Evolutionary conservation across 768 basidiomycete genomes (phyloP).

Genomic region (Boletus coccyginus): DNA sequence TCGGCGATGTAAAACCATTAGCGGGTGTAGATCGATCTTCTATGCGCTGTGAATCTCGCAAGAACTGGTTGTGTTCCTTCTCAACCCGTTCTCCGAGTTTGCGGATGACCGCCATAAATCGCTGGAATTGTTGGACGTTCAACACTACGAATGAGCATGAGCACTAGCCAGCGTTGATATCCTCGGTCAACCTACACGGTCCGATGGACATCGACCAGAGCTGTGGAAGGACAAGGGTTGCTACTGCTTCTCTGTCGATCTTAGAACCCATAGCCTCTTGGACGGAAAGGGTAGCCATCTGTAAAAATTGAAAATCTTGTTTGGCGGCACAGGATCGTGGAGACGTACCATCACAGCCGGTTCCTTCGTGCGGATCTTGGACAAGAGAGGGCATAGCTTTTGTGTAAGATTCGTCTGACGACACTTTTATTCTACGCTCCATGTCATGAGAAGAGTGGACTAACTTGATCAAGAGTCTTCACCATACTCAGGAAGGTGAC

Average conservation of each 20-base stretch:
- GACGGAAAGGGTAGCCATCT: constrained; percentile 87
- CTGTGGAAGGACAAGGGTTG: constrained; percentile 85
- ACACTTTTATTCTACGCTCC: not conserved
- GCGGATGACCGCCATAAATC: constrained; percentile 85
- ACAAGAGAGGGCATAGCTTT: constrained; percentile 90
- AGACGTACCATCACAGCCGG: constrained; percentile 82
- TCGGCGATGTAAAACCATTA: constrained; percentile 38
- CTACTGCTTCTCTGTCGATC: constrained; percentile 90
- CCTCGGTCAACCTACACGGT: constrained; percentile 55
- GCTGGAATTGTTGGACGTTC: constrained; percentile 84
- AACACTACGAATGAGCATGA: constrained; percentile 46
- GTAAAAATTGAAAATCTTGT: not conserved
- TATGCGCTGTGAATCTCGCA: constrained; percentile 88
- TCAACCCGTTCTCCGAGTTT: constrained; percentile 85
- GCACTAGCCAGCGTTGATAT: not conserved
- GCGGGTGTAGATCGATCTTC: constrained; percentile 68
- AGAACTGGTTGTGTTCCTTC: constrained; percentile 86
- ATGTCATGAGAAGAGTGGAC: constrained; percentile 6
- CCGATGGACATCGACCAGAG: constrained; percentile 98
- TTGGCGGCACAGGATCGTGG: not conserved
- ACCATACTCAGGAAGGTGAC: constrained; percentile 84
- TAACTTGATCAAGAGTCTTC: constrained; percentile 83
- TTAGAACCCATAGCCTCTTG: constrained; percentile 97
- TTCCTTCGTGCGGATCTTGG: constrained; percentile 95
- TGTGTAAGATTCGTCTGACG: constrained; percentile 83